Conservation (phyloP, 208 protist species). For the Trypanosoma grayi region DNA sequence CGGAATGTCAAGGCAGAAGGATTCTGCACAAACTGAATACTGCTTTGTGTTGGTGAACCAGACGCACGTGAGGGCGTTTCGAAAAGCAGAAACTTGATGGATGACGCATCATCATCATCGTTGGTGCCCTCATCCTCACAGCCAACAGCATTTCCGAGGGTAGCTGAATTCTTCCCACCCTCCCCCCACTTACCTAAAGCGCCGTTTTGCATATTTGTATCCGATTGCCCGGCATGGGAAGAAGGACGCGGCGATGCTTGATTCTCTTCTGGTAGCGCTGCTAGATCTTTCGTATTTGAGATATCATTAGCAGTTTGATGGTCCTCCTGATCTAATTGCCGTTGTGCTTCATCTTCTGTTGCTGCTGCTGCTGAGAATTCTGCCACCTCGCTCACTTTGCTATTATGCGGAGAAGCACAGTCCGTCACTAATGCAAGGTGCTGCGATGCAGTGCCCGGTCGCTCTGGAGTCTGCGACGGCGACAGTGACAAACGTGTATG, state of each 20-base stretch:
- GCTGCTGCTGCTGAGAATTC: not conserved
- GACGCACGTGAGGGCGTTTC: not conserved
- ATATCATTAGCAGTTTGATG: too few species aligned
- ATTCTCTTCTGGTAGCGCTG: too few species aligned
- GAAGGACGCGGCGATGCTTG: too few species aligned
- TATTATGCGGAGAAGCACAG: not conserved
- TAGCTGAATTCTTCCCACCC: too few species aligned
- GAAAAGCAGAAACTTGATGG: slow-evolving; percentile 20
- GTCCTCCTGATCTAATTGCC: too few species aligned
- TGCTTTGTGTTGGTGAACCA: not conserved
- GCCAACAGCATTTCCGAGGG: too few species aligned
- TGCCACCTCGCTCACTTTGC: too few species aligned
- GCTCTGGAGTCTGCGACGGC: not conserved
- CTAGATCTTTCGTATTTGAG: too few species aligned
- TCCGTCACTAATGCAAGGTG: not conserved
- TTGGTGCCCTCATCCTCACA: not conserved
- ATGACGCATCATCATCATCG: slow-evolving; percentile 17
- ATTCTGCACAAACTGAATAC: slow-evolving; percentile 14
- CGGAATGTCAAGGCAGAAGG: not conserved
- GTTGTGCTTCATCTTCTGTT: too few species aligned
- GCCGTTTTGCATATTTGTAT: too few species aligned
- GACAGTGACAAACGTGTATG: not conserved
- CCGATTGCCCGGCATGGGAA: too few species aligned
- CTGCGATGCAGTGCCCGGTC: not conserved
- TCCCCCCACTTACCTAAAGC: too few species aligned